Evolutionary conservation across 2,329 filamentous ascomycete species (phyloP).

Genomic region (Massarina eburnea): DNA sequence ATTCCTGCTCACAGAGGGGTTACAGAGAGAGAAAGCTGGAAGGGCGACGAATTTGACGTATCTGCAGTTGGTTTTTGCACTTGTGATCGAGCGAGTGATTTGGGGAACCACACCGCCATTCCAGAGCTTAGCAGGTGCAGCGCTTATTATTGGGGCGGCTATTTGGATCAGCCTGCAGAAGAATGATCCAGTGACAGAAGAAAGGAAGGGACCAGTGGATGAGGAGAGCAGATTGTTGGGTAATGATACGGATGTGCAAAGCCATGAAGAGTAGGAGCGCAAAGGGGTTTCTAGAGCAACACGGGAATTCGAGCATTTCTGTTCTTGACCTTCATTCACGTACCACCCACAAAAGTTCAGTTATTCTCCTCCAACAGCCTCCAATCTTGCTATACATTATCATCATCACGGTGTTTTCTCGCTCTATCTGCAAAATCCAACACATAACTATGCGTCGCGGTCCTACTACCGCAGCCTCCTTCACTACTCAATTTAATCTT

Average conservation of each 20-base stretch:
- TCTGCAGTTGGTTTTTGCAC: constrained; percentile 66
- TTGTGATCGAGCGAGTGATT: constrained; percentile 62
- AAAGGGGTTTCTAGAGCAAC: no score
- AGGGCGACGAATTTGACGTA: constrained; percentile 66
- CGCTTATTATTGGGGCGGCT: constrained; percentile 28
- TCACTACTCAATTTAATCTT: no score
- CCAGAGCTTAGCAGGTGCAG: constrained; percentile 26
- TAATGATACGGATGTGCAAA: not conserved
- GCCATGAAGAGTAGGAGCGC: not conserved
- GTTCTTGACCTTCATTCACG: no score
- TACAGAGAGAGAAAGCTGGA: constrained; percentile 66
- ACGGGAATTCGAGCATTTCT: no score
- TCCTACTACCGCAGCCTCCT: no score
- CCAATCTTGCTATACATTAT: no score
- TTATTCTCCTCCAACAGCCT: no score
- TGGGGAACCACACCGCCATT: constrained; percentile 43
- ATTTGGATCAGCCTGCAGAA: constrained; percentile 30
- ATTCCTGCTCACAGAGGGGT: constrained; percentile 73
- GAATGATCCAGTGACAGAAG: constrained; percentile 8
- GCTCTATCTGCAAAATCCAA: no score
- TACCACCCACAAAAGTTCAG: no score
- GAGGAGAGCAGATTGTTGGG: constrained; percentile 27
- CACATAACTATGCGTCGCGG: no score
- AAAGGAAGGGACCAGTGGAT: constrained; percentile 13
- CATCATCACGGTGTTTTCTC: no score